Evolutionary conservation across 2,329 filamentous ascomycete genomes (phyloP).

Genomic region (Decorospora gaudefroyi): DNA sequence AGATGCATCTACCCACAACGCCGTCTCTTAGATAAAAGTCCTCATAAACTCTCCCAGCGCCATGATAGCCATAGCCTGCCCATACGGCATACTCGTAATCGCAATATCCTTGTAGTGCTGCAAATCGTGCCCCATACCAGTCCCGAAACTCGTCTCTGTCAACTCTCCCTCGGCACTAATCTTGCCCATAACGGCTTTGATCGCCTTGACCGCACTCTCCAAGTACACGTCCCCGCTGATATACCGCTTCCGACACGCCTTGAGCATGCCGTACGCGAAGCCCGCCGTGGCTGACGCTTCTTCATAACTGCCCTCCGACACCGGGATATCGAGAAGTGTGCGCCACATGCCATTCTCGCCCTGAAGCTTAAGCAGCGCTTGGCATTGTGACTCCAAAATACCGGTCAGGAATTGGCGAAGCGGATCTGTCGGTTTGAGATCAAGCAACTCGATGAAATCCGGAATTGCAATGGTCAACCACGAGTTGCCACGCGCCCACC

Average conservation of each 20-base stretch:
- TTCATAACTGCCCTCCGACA: constrained; percentile 70
- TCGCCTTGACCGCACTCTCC: constrained; percentile 65
- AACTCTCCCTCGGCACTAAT: constrained; percentile 71
- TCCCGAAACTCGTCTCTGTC: constrained; percentile 76
- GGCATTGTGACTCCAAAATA: constrained; percentile 70
- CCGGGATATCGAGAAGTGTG: constrained; percentile 71
- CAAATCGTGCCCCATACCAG: constrained; percentile 72
- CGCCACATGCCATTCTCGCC: constrained; percentile 69
- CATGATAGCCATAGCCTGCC: constrained; percentile 85
- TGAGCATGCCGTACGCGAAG: constrained; percentile 79
- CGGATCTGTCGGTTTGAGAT: constrained; percentile 63
- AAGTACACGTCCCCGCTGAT: constrained; percentile 64
- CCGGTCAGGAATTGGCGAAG: constrained; percentile 64
- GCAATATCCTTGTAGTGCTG: constrained; percentile 79
- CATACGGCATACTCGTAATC: constrained; percentile 80
- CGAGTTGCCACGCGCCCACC: constrained; percentile 66
- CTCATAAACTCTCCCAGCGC: constrained; percentile 74
- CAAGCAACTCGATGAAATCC: constrained; percentile 75
- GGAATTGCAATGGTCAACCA: constrained; percentile 86
- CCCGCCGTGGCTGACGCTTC: constrained; percentile 80
- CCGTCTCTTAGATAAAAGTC: constrained; percentile 54
- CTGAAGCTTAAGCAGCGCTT: constrained; percentile 66
- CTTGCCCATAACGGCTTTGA: constrained; percentile 68
- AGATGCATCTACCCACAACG: background rate
- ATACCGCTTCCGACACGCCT: constrained; percentile 71